Percentiles rank a stretch among this genome's conserved stretches.
phyloP scores from a whole-genome alignment of 2,329 filamentous ascomycete genomes.

The Aspergillus amoenus region DNA sequence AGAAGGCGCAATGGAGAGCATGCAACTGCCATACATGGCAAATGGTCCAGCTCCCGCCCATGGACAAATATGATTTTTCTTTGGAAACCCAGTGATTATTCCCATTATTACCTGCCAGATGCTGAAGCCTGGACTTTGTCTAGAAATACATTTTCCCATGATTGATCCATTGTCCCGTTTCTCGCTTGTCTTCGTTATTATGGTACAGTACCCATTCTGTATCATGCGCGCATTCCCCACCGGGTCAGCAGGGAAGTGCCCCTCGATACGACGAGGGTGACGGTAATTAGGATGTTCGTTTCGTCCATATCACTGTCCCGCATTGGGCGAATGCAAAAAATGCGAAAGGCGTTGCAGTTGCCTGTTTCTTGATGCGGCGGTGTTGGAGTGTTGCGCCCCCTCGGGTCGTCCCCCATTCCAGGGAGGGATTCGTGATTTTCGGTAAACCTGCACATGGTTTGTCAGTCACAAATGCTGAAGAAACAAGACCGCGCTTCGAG shows the following conservation, averaged over 20 bases:
- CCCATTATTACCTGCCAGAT: not conserved
- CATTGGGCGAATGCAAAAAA: not conserved
- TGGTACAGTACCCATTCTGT: not conserved
- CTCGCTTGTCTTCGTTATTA: constrained; percentile 4
- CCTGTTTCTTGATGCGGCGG: constrained; percentile 1
- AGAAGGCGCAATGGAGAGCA: not conserved
- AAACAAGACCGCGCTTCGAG: not conserved
- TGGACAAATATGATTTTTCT: not conserved
- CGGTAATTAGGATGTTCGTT: not conserved
- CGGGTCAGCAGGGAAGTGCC: not conserved
- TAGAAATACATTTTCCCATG: not conserved
- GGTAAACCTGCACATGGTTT: not conserved
- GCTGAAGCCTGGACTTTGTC: not conserved
- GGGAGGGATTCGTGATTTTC: not conserved
- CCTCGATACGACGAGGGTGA: not conserved
- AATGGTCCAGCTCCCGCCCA: not conserved
- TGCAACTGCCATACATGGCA: not conserved
- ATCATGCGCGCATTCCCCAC: not conserved
- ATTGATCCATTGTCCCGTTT: not conserved
- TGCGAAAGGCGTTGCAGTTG: not conserved
- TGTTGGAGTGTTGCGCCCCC: not conserved
- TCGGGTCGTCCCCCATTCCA: not conserved
- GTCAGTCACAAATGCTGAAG: not conserved
- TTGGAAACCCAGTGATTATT: not conserved
- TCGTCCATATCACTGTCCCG: not conserved